Percentiles rank a stretch among this genome's conserved stretches.
These are phyloP conservation scores for Boletus pseudopeckii DNA, from an alignment of 768 basidiomycete genomes.

Conservation along the genomic window DNA sequence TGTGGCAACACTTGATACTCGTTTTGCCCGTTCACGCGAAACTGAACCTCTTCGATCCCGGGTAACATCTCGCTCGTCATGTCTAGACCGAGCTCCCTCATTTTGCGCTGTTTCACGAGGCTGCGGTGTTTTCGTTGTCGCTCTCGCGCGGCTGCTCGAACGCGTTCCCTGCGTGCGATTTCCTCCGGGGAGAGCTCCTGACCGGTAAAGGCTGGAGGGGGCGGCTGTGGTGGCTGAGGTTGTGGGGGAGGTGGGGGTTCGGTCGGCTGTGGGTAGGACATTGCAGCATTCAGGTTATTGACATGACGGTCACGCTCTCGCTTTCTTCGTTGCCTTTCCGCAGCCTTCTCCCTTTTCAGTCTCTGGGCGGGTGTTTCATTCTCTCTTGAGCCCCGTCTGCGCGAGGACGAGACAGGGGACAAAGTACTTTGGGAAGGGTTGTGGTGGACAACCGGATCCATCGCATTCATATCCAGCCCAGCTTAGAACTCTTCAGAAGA, in stretches of 20 bases:
- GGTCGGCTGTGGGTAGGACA: constrained; percentile 37
- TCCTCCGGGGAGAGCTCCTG: constrained; percentile 60
- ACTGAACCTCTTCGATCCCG: constrained; percentile 64
- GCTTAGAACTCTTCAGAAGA: constrained; percentile 16
- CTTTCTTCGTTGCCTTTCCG: constrained; percentile 80
- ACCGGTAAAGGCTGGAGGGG: constrained; percentile 25
- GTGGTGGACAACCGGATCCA: constrained; percentile 35
- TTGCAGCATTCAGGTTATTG: constrained; percentile 39
- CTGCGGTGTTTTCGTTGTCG: constrained; percentile 80
- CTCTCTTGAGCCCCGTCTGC: constrained; percentile 57
- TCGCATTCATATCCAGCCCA: constrained; percentile 28
- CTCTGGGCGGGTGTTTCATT: constrained; percentile 72
- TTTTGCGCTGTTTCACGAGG: constrained; percentile 74
- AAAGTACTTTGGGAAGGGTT: constrained; percentile 31
- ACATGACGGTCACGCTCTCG: constrained; percentile 64
- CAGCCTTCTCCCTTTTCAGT: constrained; percentile 81
- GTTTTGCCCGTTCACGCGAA: constrained; percentile 48
- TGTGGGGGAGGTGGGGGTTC: constrained; percentile 34
- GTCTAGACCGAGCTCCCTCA: constrained; percentile 78
- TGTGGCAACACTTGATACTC: constrained; percentile 39
- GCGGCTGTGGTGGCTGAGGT: constrained; percentile 30
- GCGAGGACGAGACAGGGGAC: constrained; percentile 33
- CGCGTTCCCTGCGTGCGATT: constrained; percentile 59
- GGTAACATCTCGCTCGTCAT: constrained; percentile 73
- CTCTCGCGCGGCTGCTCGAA: constrained; percentile 74